phyloP scores from a whole-genome alignment of 2,329 filamentous ascomycete genomes.

The Neopestalotiopsis sp. region DNA sequence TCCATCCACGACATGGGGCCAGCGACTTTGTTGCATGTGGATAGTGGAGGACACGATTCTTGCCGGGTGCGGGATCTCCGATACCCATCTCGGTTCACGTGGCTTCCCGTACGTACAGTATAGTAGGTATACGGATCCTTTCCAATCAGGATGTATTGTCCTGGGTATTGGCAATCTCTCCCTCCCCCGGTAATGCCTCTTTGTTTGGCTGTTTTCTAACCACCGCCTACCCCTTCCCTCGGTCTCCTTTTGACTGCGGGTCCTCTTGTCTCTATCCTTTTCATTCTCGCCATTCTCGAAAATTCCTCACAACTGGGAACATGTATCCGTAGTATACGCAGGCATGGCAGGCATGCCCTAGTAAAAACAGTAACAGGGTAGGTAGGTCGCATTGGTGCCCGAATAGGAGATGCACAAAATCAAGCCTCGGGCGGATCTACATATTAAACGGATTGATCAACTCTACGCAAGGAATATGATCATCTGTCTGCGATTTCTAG shows the following conservation, averaged over 20 bases:
- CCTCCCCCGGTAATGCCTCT: too few relatives aligned
- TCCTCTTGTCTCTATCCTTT: not conserved
- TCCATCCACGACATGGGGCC: not conserved
- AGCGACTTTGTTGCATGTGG: not conserved
- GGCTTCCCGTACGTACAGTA: conserved; percentile 2
- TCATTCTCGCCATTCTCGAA: conserved; percentile 3
- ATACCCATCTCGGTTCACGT: conserved; percentile 13
- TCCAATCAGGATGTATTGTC: not conserved
- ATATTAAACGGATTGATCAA: not conserved
- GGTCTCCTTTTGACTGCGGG: not conserved
- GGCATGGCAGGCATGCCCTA: conserved; percentile 6
- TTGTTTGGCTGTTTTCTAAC: too few relatives aligned
- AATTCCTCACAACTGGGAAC: conserved; percentile 6
- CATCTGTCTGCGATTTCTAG: not conserved
- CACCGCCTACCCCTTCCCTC: not conserved
- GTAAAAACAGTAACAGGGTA: not conserved
- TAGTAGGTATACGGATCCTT: conserved; percentile 4
- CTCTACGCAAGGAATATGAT: not conserved
- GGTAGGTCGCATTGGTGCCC: conserved; percentile 1
- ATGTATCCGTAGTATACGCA: not conserved
- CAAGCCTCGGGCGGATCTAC: not conserved
- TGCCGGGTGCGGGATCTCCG: conserved; percentile 11
- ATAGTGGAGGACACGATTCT: conserved; percentile 10
- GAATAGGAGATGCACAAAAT: not conserved
- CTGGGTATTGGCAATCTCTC: not conserved